Evolutionary conservation across 2,329 filamentous ascomycete species (phyloP), one percentile per base, ranked within the genome.

Genomic region (Botryotinia globosa): DNA sequence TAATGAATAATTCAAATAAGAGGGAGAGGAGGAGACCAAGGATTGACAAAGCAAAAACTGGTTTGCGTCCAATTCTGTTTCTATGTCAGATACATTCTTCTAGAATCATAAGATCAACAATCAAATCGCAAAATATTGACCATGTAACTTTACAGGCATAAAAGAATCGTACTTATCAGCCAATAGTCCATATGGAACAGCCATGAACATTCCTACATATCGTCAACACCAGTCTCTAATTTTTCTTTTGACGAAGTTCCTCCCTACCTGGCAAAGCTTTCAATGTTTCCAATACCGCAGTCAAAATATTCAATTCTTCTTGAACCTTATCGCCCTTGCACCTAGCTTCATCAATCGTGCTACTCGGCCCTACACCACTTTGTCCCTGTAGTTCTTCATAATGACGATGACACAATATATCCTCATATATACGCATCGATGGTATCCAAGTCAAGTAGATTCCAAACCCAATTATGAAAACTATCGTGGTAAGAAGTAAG

Each of bases 361-460:
- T 74, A 16, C 74, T 70, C 18, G 77, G 72, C 6, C 75, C 74
- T 59, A 80, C 77, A 61, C 76, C 75, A 22, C 71, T 77, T 7
- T 65, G 72, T 18, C 77, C 76, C 34, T 76, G 61, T 29, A 77
- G 54, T 25, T 74, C 62, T n/a, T 78, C 75, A 68, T 79, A 80
- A 71, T 83, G 83, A 69, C 82, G 80, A 70, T 80, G 82, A 74
- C 83, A 84, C 32, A 83, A 74, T 48, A 83, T 81, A 75, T 83
- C 81, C 73, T 84, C 83, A 58, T 80, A 80, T 42, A 82, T 77
- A 61, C 82, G 79, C 10, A 81, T 79, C 58, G 76, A 74, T 25
- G 82, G 80, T 39, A 84, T 80, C 14, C 72, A 75, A 71, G 77
- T 78, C 39, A 84, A 77, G 4, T 77, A 78, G n/a, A 76, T 77